Evolutionary conservation across 768 basidiomycete species (phyloP).

Genomic region (Chlorophyllum brunneum): DNA sequence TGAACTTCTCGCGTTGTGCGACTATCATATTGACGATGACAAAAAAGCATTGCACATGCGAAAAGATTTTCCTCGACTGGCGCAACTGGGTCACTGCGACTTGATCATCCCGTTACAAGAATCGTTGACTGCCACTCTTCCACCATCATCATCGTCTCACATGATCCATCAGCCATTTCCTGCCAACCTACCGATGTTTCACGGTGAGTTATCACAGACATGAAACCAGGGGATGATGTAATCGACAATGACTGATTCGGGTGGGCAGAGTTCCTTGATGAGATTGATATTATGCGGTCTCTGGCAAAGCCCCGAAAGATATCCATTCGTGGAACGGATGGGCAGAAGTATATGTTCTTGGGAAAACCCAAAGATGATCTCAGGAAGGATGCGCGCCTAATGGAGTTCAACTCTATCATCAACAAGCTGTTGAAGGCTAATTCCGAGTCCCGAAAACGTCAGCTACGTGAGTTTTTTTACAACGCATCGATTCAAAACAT

Average conservation of each 20-base stretch:
- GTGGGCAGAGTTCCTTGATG: constrained; percentile 77
- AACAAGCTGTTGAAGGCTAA: constrained; percentile 94
- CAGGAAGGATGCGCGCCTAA: constrained; percentile 92
- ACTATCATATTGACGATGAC: constrained; percentile 42
- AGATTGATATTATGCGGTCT: constrained; percentile 88
- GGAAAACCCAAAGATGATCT: constrained; percentile 98
- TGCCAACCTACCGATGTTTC: constrained; percentile 66
- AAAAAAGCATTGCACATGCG: constrained; percentile 40
- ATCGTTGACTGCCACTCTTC: constrained; percentile 85
- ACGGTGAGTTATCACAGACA: constrained; percentile 39
- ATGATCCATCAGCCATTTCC: constrained; percentile 82
- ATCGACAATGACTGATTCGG: background rate
- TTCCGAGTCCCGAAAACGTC: constrained; percentile 86
- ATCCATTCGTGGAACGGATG: constrained; percentile 78
- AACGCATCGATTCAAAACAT: background rate
- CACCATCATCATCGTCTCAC: constrained; percentile 60
- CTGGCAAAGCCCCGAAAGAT: constrained; percentile 90
- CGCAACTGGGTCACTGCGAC: constrained; percentile 51
- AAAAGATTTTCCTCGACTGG: constrained; percentile 56
- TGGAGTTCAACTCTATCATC: constrained; percentile 98
- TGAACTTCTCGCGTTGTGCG: constrained; percentile 65
- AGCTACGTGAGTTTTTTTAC: constrained; percentile 63
- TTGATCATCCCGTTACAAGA: constrained; percentile 92
- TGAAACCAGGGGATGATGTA: background rate
- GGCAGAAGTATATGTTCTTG: constrained; percentile 83